Evolutionary conservation across 345 rosid genomes (phyloP), one percentile per base, ranked within the genome.

Genomic region (Raphanus raphanistrum): DNA sequence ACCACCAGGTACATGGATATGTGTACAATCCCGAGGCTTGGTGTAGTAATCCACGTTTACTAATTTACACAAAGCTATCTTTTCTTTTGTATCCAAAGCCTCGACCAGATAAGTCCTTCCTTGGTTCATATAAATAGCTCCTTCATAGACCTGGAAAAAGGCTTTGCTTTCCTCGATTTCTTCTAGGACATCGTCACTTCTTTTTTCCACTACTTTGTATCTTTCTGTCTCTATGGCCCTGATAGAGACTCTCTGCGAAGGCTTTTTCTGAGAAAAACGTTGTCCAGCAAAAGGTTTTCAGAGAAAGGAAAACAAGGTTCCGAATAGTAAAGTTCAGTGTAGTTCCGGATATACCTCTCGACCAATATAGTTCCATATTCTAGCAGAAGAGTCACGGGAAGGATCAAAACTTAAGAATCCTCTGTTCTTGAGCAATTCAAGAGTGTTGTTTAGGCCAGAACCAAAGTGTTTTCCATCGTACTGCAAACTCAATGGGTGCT

Each of bases 131-230:
- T 92, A 94, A 59, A 90, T 83, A 48, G 98, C 97, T 69, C 98
- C 97, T 32, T 92, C 97, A 68, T 92, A 85, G 8, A 94, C 89
- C 94, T 94, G 98, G 81, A 94, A 92, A 90, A 94, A 94, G 54
- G 98, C 98, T 80, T 78, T 90, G 89, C 98, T 92, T 84, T 94
- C 97, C 83, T 92, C 98, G 66, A 94, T 89, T 85, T 92, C 96
- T 79, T 94, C 98, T 16, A 94, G 89, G 67, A 88, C 82, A 77
- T 87, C 86, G 31, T 87, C 69, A 65, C 50, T 80, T 60, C 72
- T 74, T 41, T 66, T 80, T 72, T 89, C 88, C 76, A 89, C 81
- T 61, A 92, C 97, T 48, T 57, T 77, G 85, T 92, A 92, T 67
- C 82, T 85, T 81, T 76, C 92, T 61, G 87, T 60, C 81, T 92